phyloP scores from a whole-genome alignment of 306 rosid species.

The Trifolium pratense region DNA sequence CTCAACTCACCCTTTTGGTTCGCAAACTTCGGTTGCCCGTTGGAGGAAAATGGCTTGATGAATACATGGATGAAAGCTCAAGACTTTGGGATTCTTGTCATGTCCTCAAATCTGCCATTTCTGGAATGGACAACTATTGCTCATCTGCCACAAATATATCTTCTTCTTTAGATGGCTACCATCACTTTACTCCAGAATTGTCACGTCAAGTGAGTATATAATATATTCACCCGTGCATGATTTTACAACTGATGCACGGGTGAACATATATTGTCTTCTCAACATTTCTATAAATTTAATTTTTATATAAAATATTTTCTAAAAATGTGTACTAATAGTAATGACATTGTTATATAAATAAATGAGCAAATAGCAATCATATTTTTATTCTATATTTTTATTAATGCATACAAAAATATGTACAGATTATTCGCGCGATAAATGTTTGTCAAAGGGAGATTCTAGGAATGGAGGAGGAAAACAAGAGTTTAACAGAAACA shows the following conservation, averaged over 20 bases:
- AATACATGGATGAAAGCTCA: constrained; percentile 91
- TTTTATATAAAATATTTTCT: too few relatives aligned
- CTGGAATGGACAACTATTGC: constrained; percentile 62
- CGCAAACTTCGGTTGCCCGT: constrained; percentile 72
- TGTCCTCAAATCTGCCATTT: constrained; percentile 70
- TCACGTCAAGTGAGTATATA: constrained; percentile 38
- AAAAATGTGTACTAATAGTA: background rate
- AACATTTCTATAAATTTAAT: too few relatives aligned
- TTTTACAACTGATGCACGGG: too few relatives aligned
- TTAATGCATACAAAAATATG: background rate
- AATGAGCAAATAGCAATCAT: too few relatives aligned
- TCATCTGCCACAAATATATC: constrained; percentile 50
- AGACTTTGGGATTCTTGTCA: constrained; percentile 84
- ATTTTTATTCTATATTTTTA: too few relatives aligned
- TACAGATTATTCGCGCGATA: constrained; percentile 58
- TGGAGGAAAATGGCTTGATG: constrained; percentile 91
- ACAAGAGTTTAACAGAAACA: constrained; percentile 66
- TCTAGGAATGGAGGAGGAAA: constrained; percentile 74
- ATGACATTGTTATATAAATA: too few relatives aligned
- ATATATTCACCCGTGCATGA: too few relatives aligned
- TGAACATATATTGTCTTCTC: too few relatives aligned
- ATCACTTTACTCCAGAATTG: constrained; percentile 57
- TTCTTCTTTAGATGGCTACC: constrained; percentile 57
- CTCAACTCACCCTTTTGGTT: constrained; percentile 69
- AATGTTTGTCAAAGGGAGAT: constrained; percentile 70